Conservation (phyloP, 2,329 filamentous ascomycete genomes). For the Cyclaneusma minus region DNA sequence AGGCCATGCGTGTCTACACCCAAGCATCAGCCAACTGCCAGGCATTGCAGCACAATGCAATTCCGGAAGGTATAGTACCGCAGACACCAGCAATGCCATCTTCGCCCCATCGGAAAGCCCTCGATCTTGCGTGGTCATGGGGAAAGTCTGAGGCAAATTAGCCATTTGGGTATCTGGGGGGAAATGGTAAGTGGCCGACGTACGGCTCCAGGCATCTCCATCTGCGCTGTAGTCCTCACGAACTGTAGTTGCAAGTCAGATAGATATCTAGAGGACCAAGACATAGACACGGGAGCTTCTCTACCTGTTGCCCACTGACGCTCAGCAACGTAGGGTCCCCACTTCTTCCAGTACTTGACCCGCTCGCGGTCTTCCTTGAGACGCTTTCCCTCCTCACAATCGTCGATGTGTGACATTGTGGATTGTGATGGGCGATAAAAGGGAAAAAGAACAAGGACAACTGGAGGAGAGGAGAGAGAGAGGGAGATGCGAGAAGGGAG, state of each 20-base stretch:
- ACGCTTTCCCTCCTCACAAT: constrained; percentile 79
- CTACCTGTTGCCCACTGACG: constrained; percentile 92
- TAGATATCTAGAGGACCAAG: constrained; percentile 1
- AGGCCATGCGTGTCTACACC: constrained; percentile 78
- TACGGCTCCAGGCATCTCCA: constrained; percentile 92
- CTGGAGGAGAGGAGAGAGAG: too few relatives aligned
- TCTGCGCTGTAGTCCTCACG: constrained; percentile 82
- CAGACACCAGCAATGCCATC: constrained; percentile 94
- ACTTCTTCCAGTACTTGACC: constrained; percentile 94
- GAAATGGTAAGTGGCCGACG: constrained; percentile 25
- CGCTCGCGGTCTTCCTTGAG: constrained; percentile 73
- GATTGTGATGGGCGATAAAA: too few relatives aligned
- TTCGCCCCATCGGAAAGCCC: constrained; percentile 89
- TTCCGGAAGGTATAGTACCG: too few relatives aligned
- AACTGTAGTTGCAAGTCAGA: constrained; percentile 31
- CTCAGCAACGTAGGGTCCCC: constrained; percentile 88
- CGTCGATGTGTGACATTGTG: constrained; percentile 78
- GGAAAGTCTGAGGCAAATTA: constrained; percentile 55
- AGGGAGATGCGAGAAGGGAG: too few relatives aligned
- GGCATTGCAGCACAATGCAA: too few relatives aligned
- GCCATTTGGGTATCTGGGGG: constrained; percentile 13
- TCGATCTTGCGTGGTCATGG: constrained; percentile 78
- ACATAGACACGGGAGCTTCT: constrained; percentile 1
- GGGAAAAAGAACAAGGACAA: too few relatives aligned
- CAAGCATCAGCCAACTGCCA: too few relatives aligned